Evolutionary conservation across 441 rosid species (phyloP).

Genomic region (Erodium chrysanthum): DNA sequence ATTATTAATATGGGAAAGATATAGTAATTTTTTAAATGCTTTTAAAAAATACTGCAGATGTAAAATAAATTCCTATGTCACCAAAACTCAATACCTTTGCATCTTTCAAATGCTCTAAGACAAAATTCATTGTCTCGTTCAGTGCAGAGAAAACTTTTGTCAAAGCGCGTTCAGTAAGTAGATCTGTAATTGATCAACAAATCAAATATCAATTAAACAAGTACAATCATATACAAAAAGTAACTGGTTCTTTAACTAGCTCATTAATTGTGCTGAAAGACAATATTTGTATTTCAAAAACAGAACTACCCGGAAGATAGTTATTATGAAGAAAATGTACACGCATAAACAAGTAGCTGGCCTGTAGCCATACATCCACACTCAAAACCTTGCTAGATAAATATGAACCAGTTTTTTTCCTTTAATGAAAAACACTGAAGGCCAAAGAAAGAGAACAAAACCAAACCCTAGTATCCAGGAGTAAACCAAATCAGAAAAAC

Average conservation of each 20-base stretch:
- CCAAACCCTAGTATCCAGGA: background rate
- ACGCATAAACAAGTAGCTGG: background rate
- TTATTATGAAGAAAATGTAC: background rate
- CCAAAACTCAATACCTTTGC: conserved; percentile 50
- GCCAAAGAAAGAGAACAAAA: background rate
- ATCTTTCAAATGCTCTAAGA: conserved; percentile 68
- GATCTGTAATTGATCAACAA: conserved; percentile 27
- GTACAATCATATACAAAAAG: background rate
- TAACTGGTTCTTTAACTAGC: background rate
- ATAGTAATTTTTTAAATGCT: background rate
- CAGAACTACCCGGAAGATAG: background rate
- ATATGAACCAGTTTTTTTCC: background rate
- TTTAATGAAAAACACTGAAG: background rate
- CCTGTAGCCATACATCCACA: background rate
- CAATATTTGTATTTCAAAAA: background rate
- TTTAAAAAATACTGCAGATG: conserved; percentile 5
- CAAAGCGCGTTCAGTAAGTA: conserved; percentile 33
- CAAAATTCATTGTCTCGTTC: conserved; percentile 50
- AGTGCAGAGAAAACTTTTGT: conserved; percentile 55
- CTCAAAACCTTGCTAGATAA: background rate
- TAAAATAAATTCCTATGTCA: conserved; percentile 3
- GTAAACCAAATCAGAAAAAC: background rate
- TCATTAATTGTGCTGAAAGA: background rate
- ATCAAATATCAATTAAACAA: background rate
- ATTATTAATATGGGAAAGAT: conserved; percentile 13